A percentile compares a stretch with the other conserved stretches of the same genome.
phyloP scores from a whole-genome alignment of 805 yeast genomes.

The Wickerhamiella sergipiensis region DNA sequence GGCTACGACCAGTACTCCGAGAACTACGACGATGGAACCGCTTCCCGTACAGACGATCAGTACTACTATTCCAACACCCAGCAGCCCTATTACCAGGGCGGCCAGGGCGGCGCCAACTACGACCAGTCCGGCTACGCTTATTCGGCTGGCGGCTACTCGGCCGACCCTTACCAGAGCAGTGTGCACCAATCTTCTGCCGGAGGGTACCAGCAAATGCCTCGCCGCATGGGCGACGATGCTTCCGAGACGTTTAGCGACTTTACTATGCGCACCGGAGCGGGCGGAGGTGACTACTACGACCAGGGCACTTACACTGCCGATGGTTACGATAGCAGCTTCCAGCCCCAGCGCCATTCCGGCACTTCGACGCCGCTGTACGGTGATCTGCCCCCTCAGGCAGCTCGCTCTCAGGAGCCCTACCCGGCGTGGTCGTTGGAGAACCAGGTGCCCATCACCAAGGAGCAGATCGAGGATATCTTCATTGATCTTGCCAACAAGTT shows the following conservation, averaged over 20 bases:
- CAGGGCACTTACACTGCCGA: conserved; percentile 19
- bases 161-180: conserved; percentile 32
- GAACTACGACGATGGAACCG: conserved; percentile 23
- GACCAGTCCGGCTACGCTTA: conserved; percentile 18
- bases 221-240: conserved; percentile 21
- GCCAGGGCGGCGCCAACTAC: conserved; percentile 17
- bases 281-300: conserved; percentile 28
- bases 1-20: conserved; percentile 11
- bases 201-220: conserved; percentile 8
- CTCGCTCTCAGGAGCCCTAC: conserved; percentile 69
- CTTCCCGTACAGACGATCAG: conserved; percentile 30
- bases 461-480: conserved; percentile 50
- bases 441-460: conserved; percentile 60
- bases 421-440: conserved; percentile 99
- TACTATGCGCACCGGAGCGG: conserved; percentile 31
- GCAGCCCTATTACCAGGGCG: conserved; percentile 26
- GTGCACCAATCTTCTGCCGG: conserved; percentile 19
- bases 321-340: conserved; percentile 21
- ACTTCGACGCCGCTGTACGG: conserved; percentile 91
- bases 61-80: conserved; percentile 26
- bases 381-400: conserved; percentile 24
- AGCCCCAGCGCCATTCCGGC: conserved; percentile 56
- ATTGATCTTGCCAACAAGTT: conserved; percentile 43
- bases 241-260: conserved; percentile 30
- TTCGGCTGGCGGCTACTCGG: conserved; percentile 23